These are phyloP conservation scores for Phytopythium boreale DNA, from an alignment of 352 stramenopile species.

Conservation along the genomic window DNA sequence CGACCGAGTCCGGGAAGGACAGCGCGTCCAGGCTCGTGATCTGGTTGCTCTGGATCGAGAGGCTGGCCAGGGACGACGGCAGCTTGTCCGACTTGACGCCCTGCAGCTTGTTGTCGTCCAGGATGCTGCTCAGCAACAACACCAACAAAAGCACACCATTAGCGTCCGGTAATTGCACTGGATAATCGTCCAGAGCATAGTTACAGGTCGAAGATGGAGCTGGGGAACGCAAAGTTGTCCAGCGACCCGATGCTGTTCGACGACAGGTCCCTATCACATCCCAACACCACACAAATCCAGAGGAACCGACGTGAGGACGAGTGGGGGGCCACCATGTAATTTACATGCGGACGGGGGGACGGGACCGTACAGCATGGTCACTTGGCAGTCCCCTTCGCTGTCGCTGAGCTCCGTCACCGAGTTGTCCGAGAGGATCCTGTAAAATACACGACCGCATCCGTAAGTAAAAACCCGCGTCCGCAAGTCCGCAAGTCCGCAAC, in stretches of 20 bases:
- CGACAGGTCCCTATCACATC: neutral
- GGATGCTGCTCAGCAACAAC: neutral
- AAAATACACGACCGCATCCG: neutral
- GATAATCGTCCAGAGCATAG: neutral
- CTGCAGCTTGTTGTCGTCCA: slow-evolving; percentile 6
- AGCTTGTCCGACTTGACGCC: neutral
- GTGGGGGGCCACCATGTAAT: neutral
- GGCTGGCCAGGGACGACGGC: neutral
- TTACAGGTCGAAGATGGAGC: slow-evolving; percentile 2
- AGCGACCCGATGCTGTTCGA: neutral
- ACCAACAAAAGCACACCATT: no score
- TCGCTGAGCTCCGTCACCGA: neutral
- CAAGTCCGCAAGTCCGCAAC: neutral
- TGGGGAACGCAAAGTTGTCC: neutral
- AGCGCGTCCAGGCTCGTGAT: neutral
- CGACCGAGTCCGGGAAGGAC: slow-evolving; percentile 6
- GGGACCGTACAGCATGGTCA: neutral
- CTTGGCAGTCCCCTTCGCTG: neutral
- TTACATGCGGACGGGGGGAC: neutral
- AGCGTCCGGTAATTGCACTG: neutral
- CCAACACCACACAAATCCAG: neutral
- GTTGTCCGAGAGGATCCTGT: slow-evolving; percentile 6
- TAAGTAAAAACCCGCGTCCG: neutral
- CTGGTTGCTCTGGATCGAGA: slow-evolving; percentile 4
- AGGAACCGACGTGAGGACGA: neutral